Evolutionary conservation across 2,329 filamentous ascomycete species (phyloP), one percentile per base, ranked within the genome.

Genomic region (Dichotomopilus funicola): DNA sequence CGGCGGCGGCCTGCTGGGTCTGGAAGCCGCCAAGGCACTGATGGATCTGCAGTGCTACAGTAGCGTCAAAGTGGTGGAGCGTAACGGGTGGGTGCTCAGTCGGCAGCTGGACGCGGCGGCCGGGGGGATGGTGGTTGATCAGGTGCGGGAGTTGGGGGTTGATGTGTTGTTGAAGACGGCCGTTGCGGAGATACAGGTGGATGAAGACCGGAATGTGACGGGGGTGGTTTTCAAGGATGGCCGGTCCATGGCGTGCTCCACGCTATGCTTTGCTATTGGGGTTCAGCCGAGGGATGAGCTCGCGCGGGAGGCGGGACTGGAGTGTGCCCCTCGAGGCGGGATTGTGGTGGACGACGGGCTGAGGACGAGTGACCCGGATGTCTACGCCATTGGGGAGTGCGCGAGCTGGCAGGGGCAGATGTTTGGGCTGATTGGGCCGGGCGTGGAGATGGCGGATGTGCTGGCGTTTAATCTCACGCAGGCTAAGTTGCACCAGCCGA

Each of bases 1-100:
- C 3, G 91, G 91, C 31, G 91, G 91, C 51, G 91, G 91, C 0
- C 71, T 96, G 31, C 77, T 96, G 0, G 91, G 91, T 0, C 79
- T 96, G 0, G 91, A 96, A 72, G 91, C 91, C 2, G 91, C 89
- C 37, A 94, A 95, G 65, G 91, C 91, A 1, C 91, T 96, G 88
- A 86, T 91, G 75, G 90, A 95, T 66, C 74, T 96, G 7, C 79
- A 88, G 63, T 81, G 84, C 51, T 95, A 87, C 66, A 76, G 79
- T 10, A 81, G 83, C 55, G 87, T 96, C 51, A 88, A 85, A 62
- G 74, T 96, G 7, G 83, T 96, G 51, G 91, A 96, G 70, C 79
- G 89, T 51, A 92, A 91, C 65, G 73, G 80, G 62, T 96, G 89
- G 88, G 86, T 95, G 0, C 70, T 96, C 44, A 89, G 87, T 53